These are phyloP conservation scores for Cystobasidium onofrii DNA, from an alignment of 768 basidiomycete species.

Conservation along the genomic window DNA sequence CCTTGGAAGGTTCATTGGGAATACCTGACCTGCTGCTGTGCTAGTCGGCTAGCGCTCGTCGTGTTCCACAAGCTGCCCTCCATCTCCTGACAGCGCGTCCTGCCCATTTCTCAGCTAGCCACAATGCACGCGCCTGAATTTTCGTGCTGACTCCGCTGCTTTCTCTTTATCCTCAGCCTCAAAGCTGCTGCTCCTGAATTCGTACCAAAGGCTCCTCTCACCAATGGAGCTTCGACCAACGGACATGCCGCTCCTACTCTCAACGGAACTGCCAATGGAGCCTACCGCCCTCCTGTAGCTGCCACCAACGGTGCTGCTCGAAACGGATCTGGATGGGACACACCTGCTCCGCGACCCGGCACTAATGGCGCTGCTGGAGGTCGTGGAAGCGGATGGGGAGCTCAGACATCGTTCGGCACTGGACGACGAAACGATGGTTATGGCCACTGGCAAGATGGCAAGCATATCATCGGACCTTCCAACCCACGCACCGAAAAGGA, in stretches of 20 bases:
- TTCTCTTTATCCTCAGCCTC: neutral
- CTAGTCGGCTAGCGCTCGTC: too few species aligned
- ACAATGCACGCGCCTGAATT: neutral
- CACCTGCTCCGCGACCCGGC: slow-evolving; percentile 18
- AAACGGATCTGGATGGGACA: slow-evolving; percentile 8
- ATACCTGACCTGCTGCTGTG: too few species aligned
- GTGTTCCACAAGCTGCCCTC: neutral
- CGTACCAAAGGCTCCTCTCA: neutral
- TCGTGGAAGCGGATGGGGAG: slow-evolving; percentile 34
- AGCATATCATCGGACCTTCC: slow-evolving; percentile 71
- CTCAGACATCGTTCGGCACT: slow-evolving; percentile 36
- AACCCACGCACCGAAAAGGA: slow-evolving; percentile 90
- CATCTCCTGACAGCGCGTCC: neutral
- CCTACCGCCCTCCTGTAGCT: slow-evolving; percentile 2
- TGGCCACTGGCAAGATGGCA: slow-evolving; percentile 82
- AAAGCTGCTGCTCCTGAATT: slow-evolving; percentile 11
- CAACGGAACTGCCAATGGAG: slow-evolving; percentile 1
- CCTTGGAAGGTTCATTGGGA: too few species aligned
- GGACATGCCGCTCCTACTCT: slow-evolving; percentile 6
- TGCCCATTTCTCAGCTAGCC: neutral
- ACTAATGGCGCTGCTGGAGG: slow-evolving; percentile 9
- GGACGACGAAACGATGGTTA: slow-evolving; percentile 46
- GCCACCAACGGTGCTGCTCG: neutral
- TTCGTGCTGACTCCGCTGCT: neutral
- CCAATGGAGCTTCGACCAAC: neutral